Percentiles rank a stretch among this genome's conserved stretches.
Conservation (phyloP, 306 rosid genomes). For the Myrica gale region DNA sequence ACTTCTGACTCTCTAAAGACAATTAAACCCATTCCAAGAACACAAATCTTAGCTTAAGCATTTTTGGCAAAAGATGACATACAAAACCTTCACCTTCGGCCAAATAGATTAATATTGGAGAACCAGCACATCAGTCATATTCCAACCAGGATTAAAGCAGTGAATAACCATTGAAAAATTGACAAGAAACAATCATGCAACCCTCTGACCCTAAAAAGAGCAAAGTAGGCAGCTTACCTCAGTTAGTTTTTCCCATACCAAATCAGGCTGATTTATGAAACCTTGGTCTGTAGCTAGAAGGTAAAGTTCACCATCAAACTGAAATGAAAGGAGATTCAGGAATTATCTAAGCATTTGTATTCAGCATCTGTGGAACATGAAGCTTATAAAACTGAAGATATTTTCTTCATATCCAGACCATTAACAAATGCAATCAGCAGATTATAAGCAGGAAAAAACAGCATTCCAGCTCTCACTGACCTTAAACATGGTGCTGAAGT, state of each 20-base stretch:
- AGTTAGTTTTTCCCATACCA: conserved; percentile 97
- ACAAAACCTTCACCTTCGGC: neutral
- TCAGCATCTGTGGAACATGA: conserved; percentile 18
- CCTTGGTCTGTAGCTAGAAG: conserved; percentile 99
- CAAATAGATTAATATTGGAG: conserved; percentile 1
- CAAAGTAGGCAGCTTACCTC: conserved; percentile 56
- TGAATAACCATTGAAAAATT: conserved; percentile 2
- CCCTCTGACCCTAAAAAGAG: conserved; percentile 4
- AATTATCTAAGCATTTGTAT: conserved; percentile 17
- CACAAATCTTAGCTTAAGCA: neutral
- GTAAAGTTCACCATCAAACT: conserved; percentile 81
- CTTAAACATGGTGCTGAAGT: conserved; percentile 99
- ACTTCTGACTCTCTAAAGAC: neutral
- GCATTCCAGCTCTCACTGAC: conserved; percentile 45
- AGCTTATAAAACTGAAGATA: conserved; percentile 10
- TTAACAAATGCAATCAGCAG: conserved; percentile 13
- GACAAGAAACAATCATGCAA: neutral
- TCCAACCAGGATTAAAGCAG: conserved; percentile 7
- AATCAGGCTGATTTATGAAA: conserved; percentile 90
- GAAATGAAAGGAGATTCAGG: conserved; percentile 28
- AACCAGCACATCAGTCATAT: conserved; percentile 6
- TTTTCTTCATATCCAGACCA: neutral
- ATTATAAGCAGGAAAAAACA: conserved; percentile 25
- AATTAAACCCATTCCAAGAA: neutral
- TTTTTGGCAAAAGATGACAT: neutral